A percentile compares a stretch with the other conserved stretches of the same genome.
phyloP scores from a whole-genome alignment of 805 yeast species.

The Pichia thaimueangensis region DNA sequence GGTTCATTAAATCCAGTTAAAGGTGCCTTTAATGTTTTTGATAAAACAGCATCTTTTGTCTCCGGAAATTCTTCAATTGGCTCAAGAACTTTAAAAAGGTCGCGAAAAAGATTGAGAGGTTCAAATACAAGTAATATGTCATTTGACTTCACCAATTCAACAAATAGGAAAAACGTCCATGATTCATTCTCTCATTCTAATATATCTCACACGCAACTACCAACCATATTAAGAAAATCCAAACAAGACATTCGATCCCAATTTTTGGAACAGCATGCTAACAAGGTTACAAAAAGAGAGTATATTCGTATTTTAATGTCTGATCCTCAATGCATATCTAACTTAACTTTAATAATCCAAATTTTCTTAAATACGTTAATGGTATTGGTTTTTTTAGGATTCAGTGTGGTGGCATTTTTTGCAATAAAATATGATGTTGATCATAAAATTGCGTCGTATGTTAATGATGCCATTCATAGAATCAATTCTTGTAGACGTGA shows the following conservation, averaged over 20 bases:
- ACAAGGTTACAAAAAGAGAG: not conserved
- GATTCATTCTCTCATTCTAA: too few species aligned
- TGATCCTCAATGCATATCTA: slow-evolving; percentile 25
- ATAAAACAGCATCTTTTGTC: slow-evolving; percentile 11
- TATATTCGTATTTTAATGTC: slow-evolving; percentile 16
- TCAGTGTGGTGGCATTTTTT: slow-evolving; percentile 19
- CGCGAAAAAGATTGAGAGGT: slow-evolving; percentile 16
- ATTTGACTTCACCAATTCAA: not conserved
- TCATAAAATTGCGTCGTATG: slow-evolving; percentile 57
- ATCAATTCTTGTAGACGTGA: slow-evolving; percentile 65
- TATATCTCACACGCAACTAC: too few species aligned
- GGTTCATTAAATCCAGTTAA: slow-evolving; percentile 24
- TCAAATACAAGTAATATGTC: slow-evolving; percentile 1
- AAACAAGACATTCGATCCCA: not conserved
- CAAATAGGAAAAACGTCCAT: not conserved
- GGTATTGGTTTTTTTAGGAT: slow-evolving; percentile 16
- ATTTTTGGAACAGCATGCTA: too few species aligned
- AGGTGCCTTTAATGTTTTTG: slow-evolving; percentile 28
- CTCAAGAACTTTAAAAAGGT: slow-evolving; percentile 11
- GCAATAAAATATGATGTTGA: slow-evolving; percentile 52
- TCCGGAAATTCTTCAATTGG: slow-evolving; percentile 8
- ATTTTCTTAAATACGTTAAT: slow-evolving; percentile 23
- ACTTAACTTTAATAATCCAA: slow-evolving; percentile 23
- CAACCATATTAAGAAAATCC: too few species aligned
- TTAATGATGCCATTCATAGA: slow-evolving; percentile 53